These are phyloP conservation scores for Colletotrichum brevisporum DNA, from an alignment of 2,329 filamentous ascomycete genomes.

Conservation along the genomic window DNA sequence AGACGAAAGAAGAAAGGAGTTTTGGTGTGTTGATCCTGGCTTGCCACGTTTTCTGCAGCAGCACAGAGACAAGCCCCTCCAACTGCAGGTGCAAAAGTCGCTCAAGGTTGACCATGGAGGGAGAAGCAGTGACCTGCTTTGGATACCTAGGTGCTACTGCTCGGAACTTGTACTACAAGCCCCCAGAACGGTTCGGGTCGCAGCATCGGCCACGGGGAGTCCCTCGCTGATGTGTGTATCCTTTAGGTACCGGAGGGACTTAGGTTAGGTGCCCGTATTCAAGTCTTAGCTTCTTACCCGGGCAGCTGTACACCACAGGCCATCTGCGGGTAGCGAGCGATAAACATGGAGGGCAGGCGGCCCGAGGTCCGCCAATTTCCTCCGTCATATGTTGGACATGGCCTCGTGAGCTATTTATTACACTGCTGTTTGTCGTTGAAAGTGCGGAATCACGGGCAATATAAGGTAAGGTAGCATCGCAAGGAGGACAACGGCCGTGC, in stretches of 20 bases:
- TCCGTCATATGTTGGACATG: background rate
- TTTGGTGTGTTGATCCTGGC: constrained; percentile 21
- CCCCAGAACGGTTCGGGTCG: background rate
- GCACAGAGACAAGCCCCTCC: background rate
- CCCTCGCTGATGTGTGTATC: background rate
- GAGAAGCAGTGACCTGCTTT: background rate
- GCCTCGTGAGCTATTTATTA: too few species aligned
- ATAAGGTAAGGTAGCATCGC: too few species aligned
- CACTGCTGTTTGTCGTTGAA: too few species aligned
- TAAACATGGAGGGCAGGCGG: background rate
- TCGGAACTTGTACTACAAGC: background rate
- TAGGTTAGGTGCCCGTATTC: too few species aligned
- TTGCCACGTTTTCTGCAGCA: constrained; percentile 36
- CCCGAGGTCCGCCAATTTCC: background rate
- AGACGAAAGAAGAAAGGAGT: background rate
- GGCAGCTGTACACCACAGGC: background rate
- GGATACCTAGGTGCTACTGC: background rate
- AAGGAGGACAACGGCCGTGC: too few species aligned
- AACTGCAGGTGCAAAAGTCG: constrained; percentile 1
- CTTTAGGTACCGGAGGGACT: too few species aligned
- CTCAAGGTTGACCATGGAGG: constrained; percentile 5
- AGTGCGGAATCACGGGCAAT: too few species aligned
- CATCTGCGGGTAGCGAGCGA: constrained; percentile 1
- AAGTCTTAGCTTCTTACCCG: background rate
- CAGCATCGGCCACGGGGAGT: background rate